Evolutionary conservation across 306 rosid species (phyloP).

Genomic region (Rubus idaeus): DNA sequence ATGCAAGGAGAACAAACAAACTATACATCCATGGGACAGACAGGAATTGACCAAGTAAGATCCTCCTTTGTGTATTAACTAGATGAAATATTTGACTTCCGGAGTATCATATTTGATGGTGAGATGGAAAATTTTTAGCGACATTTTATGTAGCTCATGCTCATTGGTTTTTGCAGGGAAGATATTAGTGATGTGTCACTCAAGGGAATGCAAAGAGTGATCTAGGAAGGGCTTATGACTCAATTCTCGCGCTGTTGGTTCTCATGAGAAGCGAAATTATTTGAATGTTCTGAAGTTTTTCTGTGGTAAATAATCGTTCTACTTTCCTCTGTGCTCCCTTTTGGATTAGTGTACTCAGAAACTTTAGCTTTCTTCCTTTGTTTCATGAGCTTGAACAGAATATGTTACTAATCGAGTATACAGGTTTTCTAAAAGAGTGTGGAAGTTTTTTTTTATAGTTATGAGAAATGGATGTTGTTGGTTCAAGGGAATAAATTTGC

Average conservation of each 20-base stretch:
- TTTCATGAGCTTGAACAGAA: constrained; percentile 9
- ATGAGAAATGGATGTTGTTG: background rate
- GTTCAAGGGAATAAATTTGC: background rate
- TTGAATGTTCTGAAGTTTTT: background rate
- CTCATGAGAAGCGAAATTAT: background rate
- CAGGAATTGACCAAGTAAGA: constrained; percentile 36
- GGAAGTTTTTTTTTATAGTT: background rate
- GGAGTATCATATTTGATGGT: background rate
- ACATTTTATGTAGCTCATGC: constrained; percentile 4
- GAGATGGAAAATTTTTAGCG: background rate
- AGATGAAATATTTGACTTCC: background rate
- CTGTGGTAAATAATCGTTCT: constrained; percentile 7
- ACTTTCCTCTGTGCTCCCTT: background rate
- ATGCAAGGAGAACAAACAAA: constrained; percentile 37
- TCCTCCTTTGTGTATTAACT: background rate
- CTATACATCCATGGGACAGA: constrained; percentile 29
- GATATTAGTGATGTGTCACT: constrained; percentile 30
- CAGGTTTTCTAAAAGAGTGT: background rate
- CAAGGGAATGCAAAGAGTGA: background rate
- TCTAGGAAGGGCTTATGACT: background rate
- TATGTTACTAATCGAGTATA: background rate
- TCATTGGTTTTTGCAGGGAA: constrained; percentile 52
- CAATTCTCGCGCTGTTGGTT: background rate
- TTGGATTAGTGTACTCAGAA: background rate
- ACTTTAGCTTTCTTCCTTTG: background rate